phyloP scores from a whole-genome alignment of 108 stramenopile species.

The Bacterosira constricta region DNA sequence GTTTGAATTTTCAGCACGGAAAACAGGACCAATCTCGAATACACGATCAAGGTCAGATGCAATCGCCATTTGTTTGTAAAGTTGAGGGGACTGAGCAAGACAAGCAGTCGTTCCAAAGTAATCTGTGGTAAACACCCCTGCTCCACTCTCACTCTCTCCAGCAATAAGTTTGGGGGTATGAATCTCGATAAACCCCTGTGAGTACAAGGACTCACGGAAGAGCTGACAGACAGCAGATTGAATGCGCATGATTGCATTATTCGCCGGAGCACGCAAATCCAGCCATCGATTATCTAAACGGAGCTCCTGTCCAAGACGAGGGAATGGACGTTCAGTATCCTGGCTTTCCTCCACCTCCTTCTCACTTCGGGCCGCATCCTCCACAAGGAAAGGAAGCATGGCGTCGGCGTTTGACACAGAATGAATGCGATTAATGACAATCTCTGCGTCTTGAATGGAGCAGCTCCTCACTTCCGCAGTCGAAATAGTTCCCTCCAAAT shows the following conservation, averaged over 20 bases:
- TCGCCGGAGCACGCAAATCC: constrained; percentile 94
- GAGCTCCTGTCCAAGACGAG: constrained; percentile 90
- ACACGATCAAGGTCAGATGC: constrained; percentile 91
- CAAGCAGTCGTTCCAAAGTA: constrained; percentile 96
- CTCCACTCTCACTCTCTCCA: constrained; percentile 95
- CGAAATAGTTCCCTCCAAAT: constrained; percentile 83
- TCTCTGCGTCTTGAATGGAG: constrained; percentile 78
- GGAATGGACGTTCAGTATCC: constrained; percentile 92
- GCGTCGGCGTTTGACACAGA: constrained; percentile 84
- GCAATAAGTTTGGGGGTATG: constrained; percentile 96
- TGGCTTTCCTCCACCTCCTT: constrained; percentile 92
- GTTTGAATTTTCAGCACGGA: constrained; percentile 95
- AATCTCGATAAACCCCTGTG: constrained; percentile 92
- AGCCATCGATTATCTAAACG: constrained; percentile 95
- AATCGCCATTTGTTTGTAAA: constrained; percentile 99
- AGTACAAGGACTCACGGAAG: constrained; percentile 91
- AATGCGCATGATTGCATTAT: constrained; percentile 94
- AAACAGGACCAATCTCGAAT: constrained; percentile 97
- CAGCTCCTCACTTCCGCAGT: constrained; percentile 82
- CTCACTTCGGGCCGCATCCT: constrained; percentile 93
- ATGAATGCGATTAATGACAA: constrained; percentile 84
- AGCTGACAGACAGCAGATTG: constrained; percentile 92
- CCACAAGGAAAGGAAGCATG: constrained; percentile 92
- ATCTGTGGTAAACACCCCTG: constrained; percentile 96
- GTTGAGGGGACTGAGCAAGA: constrained; percentile 97